Evolutionary conservation across 345 rosid genomes (phyloP).

Genomic region (Carallia pectinifolia): DNA sequence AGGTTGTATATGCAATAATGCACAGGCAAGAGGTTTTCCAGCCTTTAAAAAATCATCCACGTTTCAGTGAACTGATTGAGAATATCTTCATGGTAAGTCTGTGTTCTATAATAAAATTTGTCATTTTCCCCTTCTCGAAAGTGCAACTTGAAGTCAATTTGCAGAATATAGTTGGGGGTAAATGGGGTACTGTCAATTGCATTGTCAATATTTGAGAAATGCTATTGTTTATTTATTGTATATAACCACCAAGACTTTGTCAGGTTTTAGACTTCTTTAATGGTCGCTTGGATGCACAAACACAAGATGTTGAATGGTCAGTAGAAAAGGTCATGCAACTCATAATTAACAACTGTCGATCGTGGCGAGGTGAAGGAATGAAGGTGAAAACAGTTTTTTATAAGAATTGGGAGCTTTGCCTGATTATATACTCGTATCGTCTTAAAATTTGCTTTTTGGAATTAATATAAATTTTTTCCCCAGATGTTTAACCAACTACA

Average conservation of each 20-base stretch:
- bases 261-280: conserved; percentile 94
- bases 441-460: background rate
- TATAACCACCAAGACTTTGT: conserved; percentile 5
- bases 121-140: background rate
- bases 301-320: conserved; percentile 87
- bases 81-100: conserved; percentile 68
- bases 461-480: conserved; percentile 13
- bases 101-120: background rate
- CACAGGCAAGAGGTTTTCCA: conserved; percentile 92
- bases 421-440: background rate
- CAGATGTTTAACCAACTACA: conserved; percentile 97
- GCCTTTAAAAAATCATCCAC: conserved; percentile 88
- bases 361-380: conserved; percentile 97
- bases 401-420: background rate
- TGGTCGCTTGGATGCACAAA: conserved; percentile 86
- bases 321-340: conserved; percentile 87
- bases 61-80: conserved; percentile 82
- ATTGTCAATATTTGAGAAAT: no score
- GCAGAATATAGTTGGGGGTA: no score
- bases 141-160: background rate
- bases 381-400: conserved; percentile 47
- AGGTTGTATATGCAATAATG: conserved; percentile 94
- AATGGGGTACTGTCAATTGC: no score
- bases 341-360: conserved; percentile 69
- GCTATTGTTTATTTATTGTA: background rate